Base-by-base conservation (phyloP, 805 yeast genomes). In the Maudiozyma turicensis region DNA sequence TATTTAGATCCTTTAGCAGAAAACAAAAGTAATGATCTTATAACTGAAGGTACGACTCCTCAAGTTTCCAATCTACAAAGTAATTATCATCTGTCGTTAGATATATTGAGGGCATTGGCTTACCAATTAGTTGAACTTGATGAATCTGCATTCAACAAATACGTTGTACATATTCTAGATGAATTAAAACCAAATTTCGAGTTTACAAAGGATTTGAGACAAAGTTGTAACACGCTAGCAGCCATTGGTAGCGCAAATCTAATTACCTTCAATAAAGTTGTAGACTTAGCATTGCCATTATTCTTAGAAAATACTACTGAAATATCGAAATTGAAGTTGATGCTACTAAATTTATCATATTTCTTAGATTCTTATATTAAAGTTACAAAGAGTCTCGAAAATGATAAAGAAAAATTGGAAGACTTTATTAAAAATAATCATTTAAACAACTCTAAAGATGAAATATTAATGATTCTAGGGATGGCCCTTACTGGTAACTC, bases 401-500 rank as follows among this genome's bases (percentile, higher is more conserved):
- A 13, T 7, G 13, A 42, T 31, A 40, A 47, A 11, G 11, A 11
- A 8, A 13, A 14, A 30, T 29, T 11, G 6, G 20, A 41, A 5
- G 38, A 10, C 6, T 47, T 47, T 38, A 42, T 47, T 31, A 30
- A 37, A 31, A 7, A 9, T 10, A 47, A 47, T 31, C 46, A 43
- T 37, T 43, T 47, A 46, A 55, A 64, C 13, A 55, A 61, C 7
- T 76, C 68, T 61, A 81, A 84, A 52, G 95, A 89, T 57, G 80
- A 80, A 39, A 69, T 90, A 13, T 66, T 89, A 32, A 77, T 81
- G 48, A 69, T 83, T 41, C 63, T 87, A 54, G 80, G 89, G n/a
- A 82, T 78, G 58, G 74, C 86, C 5, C 70, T 90, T 45, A 77
- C 83, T 60, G 75, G 84, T 0, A 74, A 86, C 0, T 80, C 95